These are phyloP conservation scores for Nigrograna mackinnonii DNA, from an alignment of 2,329 filamentous ascomycete genomes.

Conservation along the genomic window DNA sequence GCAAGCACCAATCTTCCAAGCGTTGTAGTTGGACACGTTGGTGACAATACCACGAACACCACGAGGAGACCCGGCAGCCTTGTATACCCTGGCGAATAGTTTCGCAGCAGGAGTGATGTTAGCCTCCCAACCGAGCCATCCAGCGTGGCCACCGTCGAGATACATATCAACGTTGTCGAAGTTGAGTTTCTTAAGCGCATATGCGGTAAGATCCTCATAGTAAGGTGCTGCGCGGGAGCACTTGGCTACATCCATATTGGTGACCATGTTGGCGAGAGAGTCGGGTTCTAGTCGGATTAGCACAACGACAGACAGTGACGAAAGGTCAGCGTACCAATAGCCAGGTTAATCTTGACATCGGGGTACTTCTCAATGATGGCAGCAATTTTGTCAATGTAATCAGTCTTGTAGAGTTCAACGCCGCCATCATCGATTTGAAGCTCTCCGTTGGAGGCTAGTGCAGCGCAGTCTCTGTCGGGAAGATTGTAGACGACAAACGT, in stretches of 20 bases:
- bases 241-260: slow-evolving; percentile 59
- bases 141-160: slow-evolving; percentile 65
- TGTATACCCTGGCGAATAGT: slow-evolving; percentile 53
- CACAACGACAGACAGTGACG: background rate
- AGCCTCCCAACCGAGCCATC: slow-evolving; percentile 67
- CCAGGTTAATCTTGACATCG: slow-evolving; percentile 54
- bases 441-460: slow-evolving; percentile 66
- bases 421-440: slow-evolving; percentile 58
- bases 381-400: slow-evolving; percentile 60
- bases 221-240: slow-evolving; percentile 58
- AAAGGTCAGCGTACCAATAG: slow-evolving; percentile 46
- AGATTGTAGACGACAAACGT: slow-evolving; percentile 66
- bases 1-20: slow-evolving; percentile 51
- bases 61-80: slow-evolving; percentile 49
- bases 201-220: slow-evolving; percentile 60
- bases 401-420: slow-evolving; percentile 52
- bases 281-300: slow-evolving; percentile 53
- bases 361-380: slow-evolving; percentile 57
- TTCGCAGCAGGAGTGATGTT: slow-evolving; percentile 58
- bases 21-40: slow-evolving; percentile 65
- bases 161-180: slow-evolving; percentile 67
- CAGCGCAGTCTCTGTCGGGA: slow-evolving; percentile 66
- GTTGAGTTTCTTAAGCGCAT: slow-evolving; percentile 61
- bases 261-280: slow-evolving; percentile 65
- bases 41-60: slow-evolving; percentile 58